Base-by-base conservation (phyloP, 768 basidiomycete genomes). In the Russula lepida region DNA sequence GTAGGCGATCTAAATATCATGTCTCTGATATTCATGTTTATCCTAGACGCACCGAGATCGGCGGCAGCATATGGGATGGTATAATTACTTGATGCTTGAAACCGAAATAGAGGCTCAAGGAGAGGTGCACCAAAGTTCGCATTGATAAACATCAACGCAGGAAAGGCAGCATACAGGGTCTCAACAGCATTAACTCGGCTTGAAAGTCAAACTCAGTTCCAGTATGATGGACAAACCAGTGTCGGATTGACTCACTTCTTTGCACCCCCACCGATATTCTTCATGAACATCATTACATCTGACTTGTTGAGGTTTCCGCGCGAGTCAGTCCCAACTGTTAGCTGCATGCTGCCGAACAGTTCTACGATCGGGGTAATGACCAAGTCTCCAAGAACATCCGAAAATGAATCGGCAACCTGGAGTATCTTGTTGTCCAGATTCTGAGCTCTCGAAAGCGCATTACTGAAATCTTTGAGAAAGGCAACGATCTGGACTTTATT, bases 221-320 rank as follows among this genome's bases (percentile, higher is more conserved):
- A 51, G 21, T 43, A 19, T 17, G 4, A 50, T 12, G 39, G 35
- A 61, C 25, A 58, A 48, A 32, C 7, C 17, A 7, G 46, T 25
- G 35, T 17, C 4, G 9, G 5, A 37, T 21, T 25, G 49, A 53
- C 56, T 43, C 65, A 79, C 82, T 80, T 74, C 81, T 43, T 9
- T 3, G 3, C 25, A 25, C 0, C 7, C 1, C 56, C 64, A n/a
- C 64, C 62, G 8, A 63, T 55, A 46, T 65, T 64, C 37, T 61
- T 84, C 74, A 84, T 75, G 69, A 85, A 83, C 9, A 81, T 74
- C 32, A 83, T 69, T 7, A 79, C 68, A 68, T 84, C 82, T 19
- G 64, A 73, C 0, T 76, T 76, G 67, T 84, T 83, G 71, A 77
- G 82, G 12, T 74, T 72, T 4, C 82, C 80, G 63, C 76, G 69